A percentile compares a stretch with the other conserved stretches of the same genome.
Evolutionary conservation across 202 grass and related monocot species (phyloP).

Genomic region (Eragrostis tef): DNA sequence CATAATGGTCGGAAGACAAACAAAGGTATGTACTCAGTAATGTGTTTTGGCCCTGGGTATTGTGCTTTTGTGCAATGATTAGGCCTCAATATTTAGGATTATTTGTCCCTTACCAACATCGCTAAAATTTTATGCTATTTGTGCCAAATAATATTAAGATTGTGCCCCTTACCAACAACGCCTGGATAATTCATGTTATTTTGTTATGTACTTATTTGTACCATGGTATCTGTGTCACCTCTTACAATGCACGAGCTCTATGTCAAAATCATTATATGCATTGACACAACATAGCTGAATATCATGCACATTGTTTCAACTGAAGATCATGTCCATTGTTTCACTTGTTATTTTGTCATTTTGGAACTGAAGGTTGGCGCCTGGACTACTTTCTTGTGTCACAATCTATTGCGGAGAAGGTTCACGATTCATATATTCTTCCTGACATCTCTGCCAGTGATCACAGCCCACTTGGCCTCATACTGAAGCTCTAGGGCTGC

Average conservation of each 20-base stretch:
- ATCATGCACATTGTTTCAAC: neutral
- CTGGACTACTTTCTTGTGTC: slow-evolving; percentile 94
- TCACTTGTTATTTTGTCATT: slow-evolving; percentile 22
- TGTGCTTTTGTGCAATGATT: neutral
- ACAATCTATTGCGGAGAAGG: slow-evolving; percentile 56
- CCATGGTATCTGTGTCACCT: neutral
- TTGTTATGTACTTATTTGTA: too few relatives aligned
- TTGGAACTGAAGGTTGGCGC: slow-evolving; percentile 68
- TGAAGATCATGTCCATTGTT: neutral
- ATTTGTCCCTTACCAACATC: neutral
- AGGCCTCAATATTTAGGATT: too few relatives aligned
- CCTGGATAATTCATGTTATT: too few relatives aligned
- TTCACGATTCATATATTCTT: slow-evolving; percentile 85
- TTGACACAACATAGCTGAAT: slow-evolving; percentile 17
- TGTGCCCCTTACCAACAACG: too few relatives aligned
- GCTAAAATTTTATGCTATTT: neutral
- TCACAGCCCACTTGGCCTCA: slow-evolving; percentile 80
- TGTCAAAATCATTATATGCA: neutral
- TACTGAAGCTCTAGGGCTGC: slow-evolving; percentile 70
- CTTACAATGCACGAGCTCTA: neutral
- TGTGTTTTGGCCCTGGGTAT: neutral
- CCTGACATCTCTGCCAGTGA: slow-evolving; percentile 80
- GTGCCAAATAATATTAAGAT: too few relatives aligned
- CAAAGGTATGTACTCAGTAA: slow-evolving; percentile 74
- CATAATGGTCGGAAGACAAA: slow-evolving; percentile 70